Evolutionary conservation across 176 grass and related monocot species (phyloP).

Genomic region (Zoysia pacifica): DNA sequence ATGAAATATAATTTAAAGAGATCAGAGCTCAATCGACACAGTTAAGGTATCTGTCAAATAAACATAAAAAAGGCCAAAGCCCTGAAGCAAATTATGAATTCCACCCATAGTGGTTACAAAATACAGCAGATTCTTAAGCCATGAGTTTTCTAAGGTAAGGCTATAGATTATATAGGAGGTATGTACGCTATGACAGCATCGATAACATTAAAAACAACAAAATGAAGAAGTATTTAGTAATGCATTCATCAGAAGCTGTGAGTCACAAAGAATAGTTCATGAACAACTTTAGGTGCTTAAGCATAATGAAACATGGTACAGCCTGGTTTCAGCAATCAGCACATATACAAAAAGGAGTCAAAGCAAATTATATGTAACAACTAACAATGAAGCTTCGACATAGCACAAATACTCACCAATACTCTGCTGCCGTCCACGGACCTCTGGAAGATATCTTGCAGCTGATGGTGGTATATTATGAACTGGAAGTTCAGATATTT

Average conservation of each 20-base stretch:
- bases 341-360: background rate
- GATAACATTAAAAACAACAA: conserved; percentile 6
- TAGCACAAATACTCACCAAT: conserved; percentile 58
- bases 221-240: background rate
- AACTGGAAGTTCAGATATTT: conserved; percentile 63
- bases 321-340: conserved; percentile 19
- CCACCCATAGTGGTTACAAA: background rate
- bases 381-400: background rate
- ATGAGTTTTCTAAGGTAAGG: background rate
- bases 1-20: conserved; percentile 23
- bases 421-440: conserved; percentile 77
- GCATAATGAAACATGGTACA: background rate
- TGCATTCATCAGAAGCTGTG: conserved; percentile 1
- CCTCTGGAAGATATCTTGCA: conserved; percentile 90
- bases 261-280: background rate
- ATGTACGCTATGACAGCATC: conserved; percentile 4
- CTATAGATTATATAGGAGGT: background rate
- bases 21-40: background rate
- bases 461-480: conserved; percentile 77
- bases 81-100: conserved; percentile 18
- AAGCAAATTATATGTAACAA: background rate
- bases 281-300: conserved; percentile 1
- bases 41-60: background rate
- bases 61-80: background rate
- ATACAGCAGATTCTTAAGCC: background rate